Conservation (phyloP, 2,329 filamentous ascomycete species). For the Graphilbum fragrans region DNA sequence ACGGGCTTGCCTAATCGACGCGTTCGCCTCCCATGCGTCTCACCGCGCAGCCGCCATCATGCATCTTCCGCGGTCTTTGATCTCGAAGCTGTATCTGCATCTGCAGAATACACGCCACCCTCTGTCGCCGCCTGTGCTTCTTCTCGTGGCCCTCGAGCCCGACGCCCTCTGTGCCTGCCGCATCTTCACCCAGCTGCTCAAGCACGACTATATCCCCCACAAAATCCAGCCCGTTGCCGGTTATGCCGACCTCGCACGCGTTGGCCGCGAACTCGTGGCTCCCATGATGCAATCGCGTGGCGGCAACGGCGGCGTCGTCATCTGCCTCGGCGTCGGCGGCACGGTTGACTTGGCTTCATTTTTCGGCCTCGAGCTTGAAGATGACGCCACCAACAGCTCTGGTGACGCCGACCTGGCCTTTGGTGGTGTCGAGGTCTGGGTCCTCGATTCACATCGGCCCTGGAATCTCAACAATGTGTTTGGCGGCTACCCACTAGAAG, state of each 20-base stretch:
- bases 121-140: conserved; percentile 79
- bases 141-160: conserved; percentile 87
- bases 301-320: conserved; percentile 75
- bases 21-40: conserved; percentile 7
- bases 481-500: conserved; percentile 53
- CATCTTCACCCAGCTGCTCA: conserved; percentile 84
- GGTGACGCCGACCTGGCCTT: conserved; percentile 29
- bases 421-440: conserved; percentile 87
- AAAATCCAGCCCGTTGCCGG: conserved; percentile 93
- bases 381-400: conserved; percentile 25
- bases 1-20: background rate
- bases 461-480: conserved; percentile 96
- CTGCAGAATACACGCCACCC: conserved; percentile 78
- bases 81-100: conserved; percentile 84
- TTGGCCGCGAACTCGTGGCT: conserved; percentile 64
- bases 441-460: conserved; percentile 79
- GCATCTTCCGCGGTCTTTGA: conserved; percentile 86
- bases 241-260: conserved; percentile 76
- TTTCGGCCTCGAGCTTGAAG: conserved; percentile 60
- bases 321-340: conserved; percentile 87
- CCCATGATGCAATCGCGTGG: conserved; percentile 81
- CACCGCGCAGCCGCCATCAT: conserved; percentile 33
- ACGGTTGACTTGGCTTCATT: conserved; percentile 77
- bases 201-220: conserved; percentile 94
- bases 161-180: conserved; percentile 93